Conservation (phyloP, 2,329 filamentous ascomycete genomes). For the Blastomyces gilchristii region DNA sequence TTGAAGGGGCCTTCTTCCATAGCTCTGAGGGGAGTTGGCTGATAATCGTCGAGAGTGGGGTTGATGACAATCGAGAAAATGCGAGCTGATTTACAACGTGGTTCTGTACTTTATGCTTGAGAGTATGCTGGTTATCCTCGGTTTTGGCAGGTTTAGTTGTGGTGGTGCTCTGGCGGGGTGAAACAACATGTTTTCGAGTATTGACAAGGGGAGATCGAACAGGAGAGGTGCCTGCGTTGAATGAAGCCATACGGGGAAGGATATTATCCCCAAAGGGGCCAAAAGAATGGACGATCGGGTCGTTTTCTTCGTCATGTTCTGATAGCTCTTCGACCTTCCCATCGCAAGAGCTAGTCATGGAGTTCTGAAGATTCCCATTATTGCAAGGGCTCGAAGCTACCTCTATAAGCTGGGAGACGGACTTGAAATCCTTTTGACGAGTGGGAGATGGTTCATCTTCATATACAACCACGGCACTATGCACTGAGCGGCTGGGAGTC, state of each 20-base stretch:
- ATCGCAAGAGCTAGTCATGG: constrained; percentile 25
- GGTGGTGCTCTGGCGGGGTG: constrained; percentile 20
- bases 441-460: constrained; percentile 58
- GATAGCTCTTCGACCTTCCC: constrained; percentile 53
- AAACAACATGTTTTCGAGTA: constrained; percentile 21
- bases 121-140: constrained; percentile 13
- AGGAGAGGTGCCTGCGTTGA: constrained; percentile 58
- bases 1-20: constrained; percentile 42
- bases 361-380: constrained; percentile 24
- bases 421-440: constrained; percentile 24
- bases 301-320: constrained; percentile 85
- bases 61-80: constrained; percentile 84
- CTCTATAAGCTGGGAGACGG: constrained; percentile 27
- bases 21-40: constrained; percentile 63
- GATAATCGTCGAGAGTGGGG: constrained; percentile 80
- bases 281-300: constrained; percentile 84
- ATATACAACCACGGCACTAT: constrained; percentile 51
- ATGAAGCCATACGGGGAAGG: constrained; percentile 68
- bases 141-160: constrained; percentile 16
- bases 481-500: constrained; percentile 35
- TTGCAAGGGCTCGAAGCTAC: constrained; percentile 25
- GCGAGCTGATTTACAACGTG: constrained; percentile 93
- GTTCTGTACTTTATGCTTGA: constrained; percentile 44
- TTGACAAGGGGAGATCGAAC: constrained; percentile 31
- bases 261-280: constrained; percentile 81